Conservation (phyloP, 306 rosid species). For the Lablab purpureus region DNA sequence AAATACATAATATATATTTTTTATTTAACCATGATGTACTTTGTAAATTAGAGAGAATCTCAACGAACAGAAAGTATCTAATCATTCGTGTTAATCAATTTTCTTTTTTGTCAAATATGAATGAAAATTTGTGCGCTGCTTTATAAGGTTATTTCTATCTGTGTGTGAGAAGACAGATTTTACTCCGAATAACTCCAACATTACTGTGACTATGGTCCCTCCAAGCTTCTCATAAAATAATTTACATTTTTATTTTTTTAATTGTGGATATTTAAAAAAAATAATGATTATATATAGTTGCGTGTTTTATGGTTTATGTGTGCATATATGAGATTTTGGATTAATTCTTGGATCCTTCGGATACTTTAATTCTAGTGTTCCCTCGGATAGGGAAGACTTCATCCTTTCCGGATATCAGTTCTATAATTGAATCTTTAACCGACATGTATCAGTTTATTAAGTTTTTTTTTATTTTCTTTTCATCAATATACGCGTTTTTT, state of each 20-base stretch:
- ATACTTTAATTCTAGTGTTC: conserved; percentile 61
- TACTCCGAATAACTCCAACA: conserved; percentile 39
- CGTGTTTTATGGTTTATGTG: not conserved
- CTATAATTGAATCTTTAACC: conserved; percentile 61
- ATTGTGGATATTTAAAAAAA: not conserved
- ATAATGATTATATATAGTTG: not conserved
- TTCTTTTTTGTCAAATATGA: too few relatives aligned
- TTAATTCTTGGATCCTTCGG: conserved; percentile 65
- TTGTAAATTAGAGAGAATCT: too few relatives aligned
- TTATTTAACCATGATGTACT: too few relatives aligned
- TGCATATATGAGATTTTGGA: conserved; percentile 66
- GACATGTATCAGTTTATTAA: conserved; percentile 60
- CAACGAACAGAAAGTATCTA: too few relatives aligned
- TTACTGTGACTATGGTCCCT: not conserved
- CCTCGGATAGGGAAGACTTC: conserved; percentile 54
- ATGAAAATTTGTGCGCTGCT: too few relatives aligned
- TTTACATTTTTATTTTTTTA: not conserved
- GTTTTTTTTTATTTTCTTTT: not conserved
- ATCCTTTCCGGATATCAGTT: conserved; percentile 57
- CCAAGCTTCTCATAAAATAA: conserved; percentile 66
- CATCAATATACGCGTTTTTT: too few relatives aligned
- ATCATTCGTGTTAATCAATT: too few relatives aligned
- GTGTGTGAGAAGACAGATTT: conserved; percentile 59
- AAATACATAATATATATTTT: too few relatives aligned
- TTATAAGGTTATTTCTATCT: too few relatives aligned